phyloP scores from a whole-genome alignment of 164 flowering plant species.

The Amborella trichopoda region DNA sequence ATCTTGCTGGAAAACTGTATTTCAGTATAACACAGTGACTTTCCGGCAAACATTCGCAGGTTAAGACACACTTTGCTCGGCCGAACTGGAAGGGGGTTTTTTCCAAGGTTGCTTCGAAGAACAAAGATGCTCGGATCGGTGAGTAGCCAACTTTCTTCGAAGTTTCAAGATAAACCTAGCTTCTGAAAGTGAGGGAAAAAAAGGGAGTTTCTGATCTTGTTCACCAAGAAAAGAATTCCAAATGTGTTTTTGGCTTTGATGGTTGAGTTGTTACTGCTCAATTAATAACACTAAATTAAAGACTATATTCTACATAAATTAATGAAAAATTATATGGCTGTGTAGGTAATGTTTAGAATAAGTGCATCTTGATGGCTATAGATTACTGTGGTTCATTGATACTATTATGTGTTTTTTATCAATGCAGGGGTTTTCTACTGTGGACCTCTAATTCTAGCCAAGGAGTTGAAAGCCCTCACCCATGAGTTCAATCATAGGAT shows the following conservation, averaged over 20 bases:
- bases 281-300: too few species aligned
- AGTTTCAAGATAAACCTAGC: not conserved
- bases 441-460: conserved; percentile 28
- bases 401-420: not conserved
- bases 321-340: too few species aligned
- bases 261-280: too few species aligned
- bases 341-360: too few species aligned
- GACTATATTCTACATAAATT: too few species aligned
- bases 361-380: not conserved
- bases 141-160: conserved; percentile 7
- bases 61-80: conserved; percentile 49
- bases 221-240: not conserved
- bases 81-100: conserved; percentile 52
- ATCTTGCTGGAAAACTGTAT: too few species aligned
- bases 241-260: not conserved
- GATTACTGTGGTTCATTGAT: not conserved
- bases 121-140: conserved; percentile 36
- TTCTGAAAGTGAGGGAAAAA: not conserved
- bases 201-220: not conserved
- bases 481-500: conserved; percentile 38
- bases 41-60: conserved; percentile 2
- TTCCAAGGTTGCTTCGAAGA: conserved; percentile 36
- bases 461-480: conserved; percentile 24
- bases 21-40: too few species aligned
- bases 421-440: conserved; percentile 54